Conservation (phyloP, 2,329 filamentous ascomycete species). For the Thermomyces lanuginosus region DNA sequence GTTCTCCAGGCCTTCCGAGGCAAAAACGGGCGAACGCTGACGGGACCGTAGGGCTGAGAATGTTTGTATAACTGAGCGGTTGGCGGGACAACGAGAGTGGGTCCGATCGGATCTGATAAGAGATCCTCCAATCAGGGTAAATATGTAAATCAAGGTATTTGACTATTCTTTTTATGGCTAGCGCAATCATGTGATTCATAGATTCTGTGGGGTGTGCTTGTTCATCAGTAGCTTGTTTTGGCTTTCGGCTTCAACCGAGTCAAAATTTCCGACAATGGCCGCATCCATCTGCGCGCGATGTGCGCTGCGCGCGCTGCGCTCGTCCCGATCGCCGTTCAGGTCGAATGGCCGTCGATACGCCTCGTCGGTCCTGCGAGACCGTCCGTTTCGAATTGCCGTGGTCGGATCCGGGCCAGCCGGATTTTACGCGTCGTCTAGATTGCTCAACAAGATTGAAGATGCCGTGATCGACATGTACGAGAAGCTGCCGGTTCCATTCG, state of each 20-base stretch:
- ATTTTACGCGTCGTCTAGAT: constrained; percentile 80
- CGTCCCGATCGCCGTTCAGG: constrained; percentile 2
- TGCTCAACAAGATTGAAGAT: constrained; percentile 58
- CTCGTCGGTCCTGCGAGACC: constrained; percentile 20
- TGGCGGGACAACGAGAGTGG: too few relatives aligned
- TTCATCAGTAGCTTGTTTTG: too few relatives aligned
- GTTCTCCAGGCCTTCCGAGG: too few relatives aligned
- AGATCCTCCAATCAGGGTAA: too few relatives aligned
- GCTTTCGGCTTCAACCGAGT: too few relatives aligned
- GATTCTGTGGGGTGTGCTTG: too few relatives aligned
- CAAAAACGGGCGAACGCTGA: too few relatives aligned
- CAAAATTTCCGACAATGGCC: too few relatives aligned
- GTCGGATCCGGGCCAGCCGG: constrained; percentile 89
- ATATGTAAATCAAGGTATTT: too few relatives aligned
- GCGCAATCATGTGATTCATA: background rate
- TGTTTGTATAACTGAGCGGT: too few relatives aligned
- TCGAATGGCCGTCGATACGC: constrained; percentile 1
- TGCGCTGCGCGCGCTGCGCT: constrained; percentile 2
- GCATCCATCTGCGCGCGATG: constrained; percentile 5
- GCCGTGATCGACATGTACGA: constrained; percentile 91
- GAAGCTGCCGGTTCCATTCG: constrained; percentile 78
- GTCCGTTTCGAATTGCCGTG: constrained; percentile 63
- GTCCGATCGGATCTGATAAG: too few relatives aligned
- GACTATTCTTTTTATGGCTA: constrained; percentile 4
- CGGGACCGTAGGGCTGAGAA: too few relatives aligned